Conservation (phyloP, 345 rosid genomes). For the Litchi chinensis region DNA sequence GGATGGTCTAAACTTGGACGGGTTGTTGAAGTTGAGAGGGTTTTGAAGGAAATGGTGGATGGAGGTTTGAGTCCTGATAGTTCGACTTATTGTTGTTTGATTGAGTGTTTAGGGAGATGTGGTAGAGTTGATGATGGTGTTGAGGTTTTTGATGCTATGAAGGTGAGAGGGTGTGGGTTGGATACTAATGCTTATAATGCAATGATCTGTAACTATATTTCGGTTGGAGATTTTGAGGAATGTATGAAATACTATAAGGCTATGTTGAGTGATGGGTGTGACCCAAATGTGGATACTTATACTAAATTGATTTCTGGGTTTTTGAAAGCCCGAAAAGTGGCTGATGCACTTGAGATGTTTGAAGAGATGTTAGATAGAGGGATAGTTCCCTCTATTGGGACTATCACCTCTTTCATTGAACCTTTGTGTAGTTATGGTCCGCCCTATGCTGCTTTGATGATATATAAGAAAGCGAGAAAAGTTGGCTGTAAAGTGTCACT, state of each 20-base stretch:
- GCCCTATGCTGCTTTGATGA: conserved; percentile 79
- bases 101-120: conserved; percentile 83
- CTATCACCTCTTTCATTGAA: conserved; percentile 59
- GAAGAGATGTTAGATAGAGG: conserved; percentile 74
- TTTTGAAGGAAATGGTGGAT: conserved; percentile 62
- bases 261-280: conserved; percentile 53
- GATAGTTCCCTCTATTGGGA: conserved; percentile 65
- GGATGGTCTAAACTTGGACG: conserved; percentile 87
- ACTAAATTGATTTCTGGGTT: conserved; percentile 59
- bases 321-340: conserved; percentile 71
- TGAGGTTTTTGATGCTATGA: conserved; percentile 55
- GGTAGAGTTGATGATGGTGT: conserved; percentile 65
- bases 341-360: conserved; percentile 86
- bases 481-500: conserved; percentile 68
- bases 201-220: conserved; percentile 68
- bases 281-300: conserved; percentile 65
- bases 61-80: conserved; percentile 58
- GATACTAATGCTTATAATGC: conserved; percentile 69
- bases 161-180: conserved; percentile 46
- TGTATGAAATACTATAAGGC: conserved; percentile 51
- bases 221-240: conserved; percentile 55
- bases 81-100: conserved; percentile 56
- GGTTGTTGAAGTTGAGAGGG: conserved; percentile 55
- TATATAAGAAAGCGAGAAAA: conserved; percentile 75
- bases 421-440: conserved; percentile 86